phyloP scores from a whole-genome alignment of 139 green algal species.

The Spirogloea muscicola region DNA sequence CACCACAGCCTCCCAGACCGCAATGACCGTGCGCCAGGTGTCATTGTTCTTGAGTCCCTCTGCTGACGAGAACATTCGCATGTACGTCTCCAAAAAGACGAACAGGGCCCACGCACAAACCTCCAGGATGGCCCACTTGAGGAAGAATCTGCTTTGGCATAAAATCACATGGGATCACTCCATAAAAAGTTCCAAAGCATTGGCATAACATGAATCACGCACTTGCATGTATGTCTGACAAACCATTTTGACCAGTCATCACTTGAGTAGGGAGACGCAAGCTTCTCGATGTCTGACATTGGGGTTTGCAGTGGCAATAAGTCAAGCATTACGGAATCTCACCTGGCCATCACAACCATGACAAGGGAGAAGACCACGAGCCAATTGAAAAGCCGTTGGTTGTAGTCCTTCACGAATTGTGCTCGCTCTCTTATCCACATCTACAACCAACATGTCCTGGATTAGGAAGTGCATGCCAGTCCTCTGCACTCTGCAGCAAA shows the following conservation, averaged over 20 bases:
- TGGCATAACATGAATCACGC: too few relatives aligned
- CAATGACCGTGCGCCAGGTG: slow-evolving; percentile 30
- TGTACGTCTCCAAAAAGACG: slow-evolving; percentile 41
- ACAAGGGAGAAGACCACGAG: slow-evolving; percentile 38
- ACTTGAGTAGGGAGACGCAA: too few relatives aligned
- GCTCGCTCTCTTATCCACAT: slow-evolving; percentile 24
- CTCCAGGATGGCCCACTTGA: slow-evolving; percentile 33
- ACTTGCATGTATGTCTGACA: too few relatives aligned
- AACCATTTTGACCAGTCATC: too few relatives aligned
- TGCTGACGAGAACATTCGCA: slow-evolving; percentile 27
- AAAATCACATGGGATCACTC: too few relatives aligned
- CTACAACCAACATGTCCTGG: slow-evolving; percentile 2
- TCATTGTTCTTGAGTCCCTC: slow-evolving; percentile 36
- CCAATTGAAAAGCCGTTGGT: slow-evolving; percentile 50
- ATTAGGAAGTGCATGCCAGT: neutral
- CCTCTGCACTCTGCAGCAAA: too few relatives aligned
- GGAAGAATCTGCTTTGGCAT: slow-evolving; percentile 46
- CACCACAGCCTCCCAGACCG: slow-evolving; percentile 42
- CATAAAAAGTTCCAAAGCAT: too few relatives aligned
- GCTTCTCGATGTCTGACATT: too few relatives aligned
- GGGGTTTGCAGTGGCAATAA: too few relatives aligned
- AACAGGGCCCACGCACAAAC: slow-evolving; percentile 38
- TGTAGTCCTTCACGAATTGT: slow-evolving; percentile 48
- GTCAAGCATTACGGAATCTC: too few relatives aligned
- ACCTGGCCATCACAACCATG: slow-evolving; percentile 5